These are phyloP conservation scores for Plantago coronopus DNA, from an alignment of 305 asterid genomes.

Conservation along the genomic window DNA sequence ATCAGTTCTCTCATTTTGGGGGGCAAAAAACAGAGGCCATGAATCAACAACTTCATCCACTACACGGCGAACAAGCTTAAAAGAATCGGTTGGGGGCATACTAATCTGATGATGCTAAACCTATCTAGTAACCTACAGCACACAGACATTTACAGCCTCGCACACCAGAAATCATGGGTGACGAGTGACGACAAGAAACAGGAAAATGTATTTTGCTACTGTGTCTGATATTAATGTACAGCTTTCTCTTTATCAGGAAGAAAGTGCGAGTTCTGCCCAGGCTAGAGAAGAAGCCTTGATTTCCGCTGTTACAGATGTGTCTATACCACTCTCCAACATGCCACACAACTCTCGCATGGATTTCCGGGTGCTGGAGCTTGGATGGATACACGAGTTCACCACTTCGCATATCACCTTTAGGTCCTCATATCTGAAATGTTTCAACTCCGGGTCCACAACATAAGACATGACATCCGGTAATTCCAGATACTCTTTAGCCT, in stretches of 20 bases:
- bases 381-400: slow-evolving; percentile 50
- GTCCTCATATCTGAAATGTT: slow-evolving; percentile 71
- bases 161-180: not conserved
- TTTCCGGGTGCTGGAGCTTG: slow-evolving; percentile 42
- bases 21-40: no score
- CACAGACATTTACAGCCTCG: not conserved
- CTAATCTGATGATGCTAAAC: slow-evolving; percentile 5
- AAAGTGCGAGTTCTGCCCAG: slow-evolving; percentile 89
- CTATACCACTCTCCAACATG: slow-evolving; percentile 64
- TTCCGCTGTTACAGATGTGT: slow-evolving; percentile 70
- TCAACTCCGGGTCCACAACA: slow-evolving; percentile 76
- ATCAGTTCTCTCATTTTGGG: no score
- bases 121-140: slow-evolving; percentile 8
- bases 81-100: not conserved
- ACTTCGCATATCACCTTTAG: slow-evolving; percentile 72
- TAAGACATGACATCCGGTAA: slow-evolving; percentile 45
- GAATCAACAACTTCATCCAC: no score
- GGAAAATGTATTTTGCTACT: not conserved
- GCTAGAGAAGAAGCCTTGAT: slow-evolving; percentile 75
- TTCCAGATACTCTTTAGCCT: slow-evolving; percentile 80
- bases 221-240: not conserved
- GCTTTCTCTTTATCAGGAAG: slow-evolving; percentile 30
- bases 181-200: not conserved
- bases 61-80: not conserved
- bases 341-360: slow-evolving; percentile 63